A percentile compares a stretch with the other conserved stretches of the same genome.
Conservation (phyloP, 306 rosid genomes). For the Pterocarpus macrocarpus region DNA sequence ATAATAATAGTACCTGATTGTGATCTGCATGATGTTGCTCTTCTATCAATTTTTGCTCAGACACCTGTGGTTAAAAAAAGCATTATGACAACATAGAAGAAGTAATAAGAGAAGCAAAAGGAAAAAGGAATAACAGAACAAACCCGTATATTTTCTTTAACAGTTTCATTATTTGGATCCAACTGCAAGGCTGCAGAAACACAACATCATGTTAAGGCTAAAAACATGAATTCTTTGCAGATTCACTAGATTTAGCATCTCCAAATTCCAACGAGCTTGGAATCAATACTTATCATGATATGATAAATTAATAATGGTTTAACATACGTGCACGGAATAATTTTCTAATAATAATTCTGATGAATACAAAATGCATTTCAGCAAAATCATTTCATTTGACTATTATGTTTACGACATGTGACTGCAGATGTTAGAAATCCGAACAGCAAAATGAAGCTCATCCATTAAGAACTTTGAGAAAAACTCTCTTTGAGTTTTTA, state of each 20-base stretch:
- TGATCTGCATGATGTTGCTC: constrained; percentile 57
- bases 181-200: constrained; percentile 75
- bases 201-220: constrained; percentile 41
- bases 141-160: constrained; percentile 86
- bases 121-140: constrained; percentile 47
- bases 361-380: constrained; percentile 10
- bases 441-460: constrained; percentile 6
- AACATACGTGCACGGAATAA: not conserved
- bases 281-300: constrained; percentile 1
- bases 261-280: constrained; percentile 36
- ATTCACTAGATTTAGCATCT: constrained; percentile 17
- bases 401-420: constrained; percentile 4
- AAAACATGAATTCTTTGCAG: constrained; percentile 16
- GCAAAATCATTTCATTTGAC: constrained; percentile 38
- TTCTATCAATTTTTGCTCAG: constrained; percentile 69
- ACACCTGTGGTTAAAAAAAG: constrained; percentile 63
- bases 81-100: constrained; percentile 36
- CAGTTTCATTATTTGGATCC: constrained; percentile 88
- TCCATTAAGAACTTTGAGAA: constrained; percentile 19
- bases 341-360: constrained; percentile 7
- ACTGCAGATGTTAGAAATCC: not conserved
- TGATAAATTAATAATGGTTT: constrained; percentile 6
- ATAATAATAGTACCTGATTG: constrained; percentile 65
- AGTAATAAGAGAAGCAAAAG: constrained; percentile 21
- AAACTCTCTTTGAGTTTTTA: not conserved